A percentile compares a stretch with the other conserved stretches of the same genome.
phyloP scores from a whole-genome alignment of 495 filamentous ascomycete genomes.

The Tuber brumale region DNA sequence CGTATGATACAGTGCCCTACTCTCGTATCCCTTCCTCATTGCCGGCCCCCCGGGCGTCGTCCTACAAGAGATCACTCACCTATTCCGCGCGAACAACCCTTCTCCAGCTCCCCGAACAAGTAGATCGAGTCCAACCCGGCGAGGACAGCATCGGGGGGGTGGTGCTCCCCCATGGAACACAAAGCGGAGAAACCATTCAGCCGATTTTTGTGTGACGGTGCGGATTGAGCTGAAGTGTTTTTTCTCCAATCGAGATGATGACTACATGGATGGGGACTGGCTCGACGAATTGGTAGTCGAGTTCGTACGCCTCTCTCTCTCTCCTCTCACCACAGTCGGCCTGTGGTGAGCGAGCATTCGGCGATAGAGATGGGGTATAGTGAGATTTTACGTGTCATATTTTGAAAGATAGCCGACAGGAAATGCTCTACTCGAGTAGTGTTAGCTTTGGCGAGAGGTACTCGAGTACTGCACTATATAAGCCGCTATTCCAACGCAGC shows the following conservation, averaged over 20 bases:
- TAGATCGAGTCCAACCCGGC: no score
- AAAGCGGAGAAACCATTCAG: background rate
- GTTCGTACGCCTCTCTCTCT: background rate
- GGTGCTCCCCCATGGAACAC: no score
- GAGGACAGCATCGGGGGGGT: no score
- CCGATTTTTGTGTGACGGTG: background rate
- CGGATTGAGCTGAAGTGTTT: background rate
- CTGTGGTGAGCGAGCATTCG: background rate
- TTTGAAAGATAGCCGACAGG: background rate
- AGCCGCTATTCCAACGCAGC: background rate
- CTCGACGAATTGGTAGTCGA: background rate
- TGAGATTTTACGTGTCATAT: background rate
- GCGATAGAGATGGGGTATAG: background rate
- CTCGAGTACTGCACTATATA: no score
- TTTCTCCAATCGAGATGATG: background rate
- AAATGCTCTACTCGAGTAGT: background rate
- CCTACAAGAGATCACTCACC: no score
- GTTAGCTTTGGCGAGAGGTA: background rate
- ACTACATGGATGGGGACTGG: no score
- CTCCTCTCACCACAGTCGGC: background rate
- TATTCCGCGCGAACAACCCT: no score
- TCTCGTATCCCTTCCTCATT: no score
- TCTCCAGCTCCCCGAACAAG: no score
- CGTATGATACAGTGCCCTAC: no score
- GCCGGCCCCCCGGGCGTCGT: no score